Evolutionary conservation across 108 stramenopile species (phyloP).

Genomic region (Parietichytrium sp.): DNA sequence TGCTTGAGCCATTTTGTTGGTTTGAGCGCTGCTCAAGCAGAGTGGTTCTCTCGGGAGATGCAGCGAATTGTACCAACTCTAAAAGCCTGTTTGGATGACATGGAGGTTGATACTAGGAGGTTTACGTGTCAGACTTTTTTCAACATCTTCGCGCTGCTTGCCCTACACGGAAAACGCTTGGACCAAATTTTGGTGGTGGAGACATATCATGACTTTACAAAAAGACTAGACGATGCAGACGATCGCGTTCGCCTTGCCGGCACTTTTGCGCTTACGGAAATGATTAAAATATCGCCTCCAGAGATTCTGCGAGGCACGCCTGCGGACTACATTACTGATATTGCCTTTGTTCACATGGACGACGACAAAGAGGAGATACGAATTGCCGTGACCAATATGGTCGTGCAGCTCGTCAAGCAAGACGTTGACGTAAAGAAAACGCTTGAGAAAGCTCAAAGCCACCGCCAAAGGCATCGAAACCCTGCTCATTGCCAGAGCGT

Average conservation of each 20-base stretch:
- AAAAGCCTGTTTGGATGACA: neutral
- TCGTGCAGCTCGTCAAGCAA: neutral
- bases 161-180: neutral
- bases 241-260: slow-evolving; percentile 28
- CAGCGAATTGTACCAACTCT: neutral
- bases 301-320: neutral
- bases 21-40: neutral
- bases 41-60: neutral
- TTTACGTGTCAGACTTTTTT: neutral
- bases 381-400: neutral
- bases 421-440: neutral
- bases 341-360: slow-evolving; percentile 7
- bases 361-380: neutral
- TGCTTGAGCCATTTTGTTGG: neutral
- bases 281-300: neutral
- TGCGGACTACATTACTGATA: slow-evolving; percentile 19
- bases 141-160: slow-evolving; percentile 3
- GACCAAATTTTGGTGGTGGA: neutral
- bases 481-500: slow-evolving; percentile 3
- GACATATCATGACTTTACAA: slow-evolving; percentile 14
- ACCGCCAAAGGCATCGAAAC: neutral
- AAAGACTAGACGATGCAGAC: slow-evolving; percentile 32
- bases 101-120: slow-evolving; percentile 12
- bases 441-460: neutral
- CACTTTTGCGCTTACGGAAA: neutral